Base-by-base conservation (phyloP, 2,329 filamentous ascomycete genomes). In the Pestalotiopsis sp. region DNA sequence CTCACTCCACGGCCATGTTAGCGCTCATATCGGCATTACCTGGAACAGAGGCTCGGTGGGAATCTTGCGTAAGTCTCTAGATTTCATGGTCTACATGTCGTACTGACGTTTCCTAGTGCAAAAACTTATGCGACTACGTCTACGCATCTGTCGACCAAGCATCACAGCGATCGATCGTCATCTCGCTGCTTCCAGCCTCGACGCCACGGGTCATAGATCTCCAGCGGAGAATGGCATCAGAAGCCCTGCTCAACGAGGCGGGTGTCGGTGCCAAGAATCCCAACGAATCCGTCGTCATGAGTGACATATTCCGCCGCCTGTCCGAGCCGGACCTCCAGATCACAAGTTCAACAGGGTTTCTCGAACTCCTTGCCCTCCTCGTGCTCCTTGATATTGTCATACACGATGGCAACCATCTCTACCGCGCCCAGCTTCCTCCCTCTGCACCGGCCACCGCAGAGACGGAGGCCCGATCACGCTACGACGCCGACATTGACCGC, bases 351-450 rank as follows among this genome's bases (percentile, higher is more conserved):
- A 92, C 91, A 0, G 83, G 97, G 79, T 97, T 93, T 79, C 82
- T 84, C 17, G 85, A 90, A 67, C 86, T 98, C 1, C 84, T 86
- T 41, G 90, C 92, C 2, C 84, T 90, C 17, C 83, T 93, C 3
- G 81, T 86, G 3, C 86, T 97, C 23, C 86, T 98, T 4, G 91
- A 96, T 75, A 87, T 94, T 52, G 91, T 89, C 17, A 84, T 98
- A 65, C 93, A 94, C 69, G 88, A 91, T 69, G 93, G 79, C 73
- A 78, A 75, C 12, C 41, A 67, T 25, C 41, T 67, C 23, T 39
- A 31, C 39, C 59, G 38, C 14, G 66, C 66, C n/a, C 27, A 41
- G 13, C 68, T 71, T 75, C 52, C 67, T 20, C 3, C 38, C n/a
- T 25, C 38, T 23, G 31, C n/a, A 1, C 17, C 59, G 23, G 31